phyloP scores from a whole-genome alignment of 371 early-diverging fungal species.

The Mortierella sp. region DNA sequence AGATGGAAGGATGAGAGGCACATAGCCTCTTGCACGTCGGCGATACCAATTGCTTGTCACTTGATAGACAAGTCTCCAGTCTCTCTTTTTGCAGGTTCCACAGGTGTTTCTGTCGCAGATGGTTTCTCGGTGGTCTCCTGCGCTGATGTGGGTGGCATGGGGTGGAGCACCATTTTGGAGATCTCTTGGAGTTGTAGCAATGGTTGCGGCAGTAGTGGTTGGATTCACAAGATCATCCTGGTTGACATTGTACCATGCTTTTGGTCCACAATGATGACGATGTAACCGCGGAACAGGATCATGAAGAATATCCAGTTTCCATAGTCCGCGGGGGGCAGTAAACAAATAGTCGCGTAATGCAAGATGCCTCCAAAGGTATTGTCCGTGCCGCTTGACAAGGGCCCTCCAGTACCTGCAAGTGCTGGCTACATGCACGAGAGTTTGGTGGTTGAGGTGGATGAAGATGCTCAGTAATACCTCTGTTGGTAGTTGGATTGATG shows the following conservation, averaged over 20 bases:
- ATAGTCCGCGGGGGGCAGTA: conserved; percentile 33
- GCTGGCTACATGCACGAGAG: conserved; percentile 25
- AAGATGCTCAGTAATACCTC: conserved; percentile 40
- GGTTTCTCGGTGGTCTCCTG: neutral
- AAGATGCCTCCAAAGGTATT: conserved; percentile 34
- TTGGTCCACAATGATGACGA: neutral
- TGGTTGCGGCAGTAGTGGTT: too few relatives aligned
- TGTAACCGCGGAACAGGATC: conserved; percentile 9
- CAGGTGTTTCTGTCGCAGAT: neutral
- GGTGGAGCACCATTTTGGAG: too few relatives aligned
- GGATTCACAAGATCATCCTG: too few relatives aligned
- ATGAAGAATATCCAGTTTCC: conserved; percentile 36
- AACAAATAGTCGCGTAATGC: conserved; percentile 31
- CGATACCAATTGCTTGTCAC: conserved; percentile 65
- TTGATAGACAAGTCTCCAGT: conserved; percentile 66
- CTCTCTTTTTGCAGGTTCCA: neutral
- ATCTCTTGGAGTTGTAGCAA: too few relatives aligned
- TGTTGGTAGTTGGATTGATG: conserved; percentile 14
- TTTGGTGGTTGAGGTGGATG: conserved; percentile 29
- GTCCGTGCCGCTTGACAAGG: conserved; percentile 30
- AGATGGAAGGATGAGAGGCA: conserved; percentile 47
- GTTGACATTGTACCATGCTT: neutral
- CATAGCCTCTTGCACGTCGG: conserved; percentile 57
- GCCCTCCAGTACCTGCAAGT: conserved; percentile 34
- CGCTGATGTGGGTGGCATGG: too few relatives aligned